phyloP scores from a whole-genome alignment of 1,284 basidiomycete genomes.

The Bjerkandera adusta region DNA sequence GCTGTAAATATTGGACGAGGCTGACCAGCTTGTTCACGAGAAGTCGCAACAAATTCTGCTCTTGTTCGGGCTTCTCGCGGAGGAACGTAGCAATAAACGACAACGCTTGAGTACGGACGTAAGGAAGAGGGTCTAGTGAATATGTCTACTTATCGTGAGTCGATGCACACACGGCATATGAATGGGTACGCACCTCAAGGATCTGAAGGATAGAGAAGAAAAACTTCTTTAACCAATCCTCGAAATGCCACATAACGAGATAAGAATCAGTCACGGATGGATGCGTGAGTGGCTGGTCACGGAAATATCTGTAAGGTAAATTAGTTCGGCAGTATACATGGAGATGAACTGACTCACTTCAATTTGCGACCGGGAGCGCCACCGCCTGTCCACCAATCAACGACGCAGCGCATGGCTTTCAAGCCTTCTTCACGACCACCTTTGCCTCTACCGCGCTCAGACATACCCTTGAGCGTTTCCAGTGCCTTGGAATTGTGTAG shows the following conservation, averaged over 20 bases:
- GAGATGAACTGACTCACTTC: conserved; percentile 47
- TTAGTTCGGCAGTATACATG: neutral
- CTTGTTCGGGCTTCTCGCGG: conserved; percentile 92
- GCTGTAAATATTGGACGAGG: neutral
- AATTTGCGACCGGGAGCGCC: conserved; percentile 82
- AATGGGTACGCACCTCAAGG: conserved; percentile 65
- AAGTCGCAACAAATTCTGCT: conserved; percentile 91
- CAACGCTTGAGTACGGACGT: conserved; percentile 67
- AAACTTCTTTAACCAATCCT: conserved; percentile 97
- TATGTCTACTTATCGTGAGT: conserved; percentile 52
- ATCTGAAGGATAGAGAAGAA: conserved; percentile 93
- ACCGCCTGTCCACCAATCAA: conserved; percentile 97
- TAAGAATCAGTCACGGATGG: conserved; percentile 71
- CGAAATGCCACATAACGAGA: conserved; percentile 86
- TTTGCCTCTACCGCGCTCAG: conserved; percentile 73
- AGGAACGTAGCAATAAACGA: conserved; percentile 78
- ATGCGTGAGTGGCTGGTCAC: conserved; percentile 83
- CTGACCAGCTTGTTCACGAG: conserved; percentile 92
- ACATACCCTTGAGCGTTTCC: conserved; percentile 75
- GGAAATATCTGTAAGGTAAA: conserved; percentile 71
- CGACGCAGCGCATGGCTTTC: conserved; percentile 86
- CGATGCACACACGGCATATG: conserved; percentile 11
- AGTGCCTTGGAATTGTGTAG: conserved; percentile 86
- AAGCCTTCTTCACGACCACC: conserved; percentile 90
- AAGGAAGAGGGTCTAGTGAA: conserved; percentile 85